Percentiles rank a stretch among this genome's conserved stretches.
Evolutionary conservation across 2,329 filamentous ascomycete species (phyloP).

Genomic region (Scytalidium sp.): DNA sequence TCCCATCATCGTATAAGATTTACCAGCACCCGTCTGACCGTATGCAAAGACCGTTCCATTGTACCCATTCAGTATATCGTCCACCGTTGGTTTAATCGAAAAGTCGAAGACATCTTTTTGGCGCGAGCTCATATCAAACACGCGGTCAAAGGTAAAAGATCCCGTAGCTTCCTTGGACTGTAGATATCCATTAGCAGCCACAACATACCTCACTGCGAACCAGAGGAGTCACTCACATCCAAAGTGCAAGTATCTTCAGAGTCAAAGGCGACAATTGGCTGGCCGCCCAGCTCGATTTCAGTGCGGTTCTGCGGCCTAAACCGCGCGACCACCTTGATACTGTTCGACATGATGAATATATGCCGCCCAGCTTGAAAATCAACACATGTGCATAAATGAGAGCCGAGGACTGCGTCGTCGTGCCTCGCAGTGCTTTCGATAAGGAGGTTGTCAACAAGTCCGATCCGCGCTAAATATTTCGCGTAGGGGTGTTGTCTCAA

Average conservation of each 20-base stretch:
- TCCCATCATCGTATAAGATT: conserved; percentile 99
- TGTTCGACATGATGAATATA: conserved; percentile 41
- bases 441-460: conserved; percentile 26
- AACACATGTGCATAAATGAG: conserved; percentile 24
- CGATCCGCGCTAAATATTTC: conserved; percentile 3
- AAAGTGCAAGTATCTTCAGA: conserved; percentile 85
- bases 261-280: conserved; percentile 87
- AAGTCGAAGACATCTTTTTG: conserved; percentile 97
- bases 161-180: conserved; percentile 81
- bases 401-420: conserved; percentile 11
- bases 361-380: conserved; percentile 20
- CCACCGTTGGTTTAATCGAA: conserved; percentile 92
- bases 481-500: conserved; percentile 7
- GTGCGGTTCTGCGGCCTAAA: conserved; percentile 97
- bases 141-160: conserved; percentile 93
- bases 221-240: conserved; percentile 57
- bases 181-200: conserved; percentile 24
- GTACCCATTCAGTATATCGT: conserved; percentile 98
- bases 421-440: conserved; percentile 15
- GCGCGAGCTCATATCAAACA: conserved; percentile 90
- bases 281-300: conserved; percentile 85
- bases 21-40: conserved; percentile 96
- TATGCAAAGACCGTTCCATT: conserved; percentile 99
- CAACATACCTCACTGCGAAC: not conserved
- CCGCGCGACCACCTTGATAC: conserved; percentile 89